Evolutionary conservation across 495 filamentous ascomycete genomes (phyloP), one percentile per base, ranked within the genome.

Genomic region (Aspergillus leporis): DNA sequence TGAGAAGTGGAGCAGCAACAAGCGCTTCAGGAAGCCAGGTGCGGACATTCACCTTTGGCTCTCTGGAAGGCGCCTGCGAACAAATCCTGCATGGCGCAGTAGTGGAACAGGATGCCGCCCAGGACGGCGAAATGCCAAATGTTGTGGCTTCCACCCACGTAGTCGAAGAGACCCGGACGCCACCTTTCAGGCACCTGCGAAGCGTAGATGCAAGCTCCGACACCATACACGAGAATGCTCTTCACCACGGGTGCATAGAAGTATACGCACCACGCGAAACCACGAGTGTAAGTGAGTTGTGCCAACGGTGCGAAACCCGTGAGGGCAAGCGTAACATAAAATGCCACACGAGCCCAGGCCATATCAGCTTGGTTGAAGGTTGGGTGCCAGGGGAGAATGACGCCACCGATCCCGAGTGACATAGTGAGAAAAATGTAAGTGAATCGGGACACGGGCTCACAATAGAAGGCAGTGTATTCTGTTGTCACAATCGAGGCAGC

Each of bases 391-490:
- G 94, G 94, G 5, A 99, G 80, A 53, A 98, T 92, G 61, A 93
- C 90, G 28, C 94, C 94, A 52, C 85, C 90, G 56, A 96, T 76
- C 25, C 94, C 93, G 16, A 99, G 81, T 18, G 86, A 71, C 62
- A 90, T 86, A 7, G 94, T 98, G 19, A 88, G 79, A 41, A 82
- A 74, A 70, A 99, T 93, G 76, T 97, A 98, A 28, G 85, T 78
- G 84, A 89, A 95, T 32, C 92, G 90, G 57, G 88, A 91, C 34
- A 88, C 69, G 7, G 94, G 93, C 61, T 99, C 95, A 74, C 93
- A 96, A 72, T 99, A 98, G 74, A 99, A 98, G 36, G 93, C 94
- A 5, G 95, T 97, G 74, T 97, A 98, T 70, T 99, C 94, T 53
- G 91, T 96, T 4, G 94, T 97, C 85, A 98, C 93, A 74, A 99